These are phyloP conservation scores for Rhizophora apiculata DNA, from an alignment of 345 rosid genomes.

Conservation along the genomic window DNA sequence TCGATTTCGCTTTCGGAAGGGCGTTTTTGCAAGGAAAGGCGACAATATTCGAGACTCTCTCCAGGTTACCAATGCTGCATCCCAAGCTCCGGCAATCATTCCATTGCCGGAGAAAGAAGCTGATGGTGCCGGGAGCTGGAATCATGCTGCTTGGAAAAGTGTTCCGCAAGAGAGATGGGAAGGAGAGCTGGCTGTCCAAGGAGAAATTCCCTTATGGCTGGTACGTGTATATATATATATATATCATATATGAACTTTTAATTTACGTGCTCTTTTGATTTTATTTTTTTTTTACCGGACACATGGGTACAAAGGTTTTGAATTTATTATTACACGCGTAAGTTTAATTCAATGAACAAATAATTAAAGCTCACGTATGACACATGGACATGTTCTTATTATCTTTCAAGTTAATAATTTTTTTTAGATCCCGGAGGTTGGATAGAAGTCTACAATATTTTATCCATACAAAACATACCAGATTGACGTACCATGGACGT, in stretches of 20 bases:
- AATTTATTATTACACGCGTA: no score
- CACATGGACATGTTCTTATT: no score
- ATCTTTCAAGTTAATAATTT: no score
- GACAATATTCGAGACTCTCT: constrained; percentile 13
- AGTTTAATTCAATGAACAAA: no score
- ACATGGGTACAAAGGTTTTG: no score
- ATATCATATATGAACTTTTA: not conserved
- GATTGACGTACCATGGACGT: no score
- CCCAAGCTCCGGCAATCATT: constrained; percentile 16
- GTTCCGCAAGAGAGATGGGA: constrained; percentile 74
- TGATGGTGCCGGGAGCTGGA: not conserved
- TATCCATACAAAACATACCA: no score
- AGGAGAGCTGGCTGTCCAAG: constrained; percentile 73
- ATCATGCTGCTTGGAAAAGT: constrained; percentile 87
- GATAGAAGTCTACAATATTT: no score
- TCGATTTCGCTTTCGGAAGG: not conserved
- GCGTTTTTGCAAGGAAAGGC: constrained; percentile 14
- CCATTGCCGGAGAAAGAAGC: constrained; percentile 36
- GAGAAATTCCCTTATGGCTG: constrained; percentile 89
- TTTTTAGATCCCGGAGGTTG: no score
- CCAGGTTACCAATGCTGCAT: constrained; percentile 32
- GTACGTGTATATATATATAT: constrained; percentile 31
- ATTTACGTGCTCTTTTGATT: not conserved
- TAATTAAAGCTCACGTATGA: no score
- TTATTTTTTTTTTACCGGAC: no score